A percentile compares a stretch with the other conserved stretches of the same genome.
Evolutionary conservation across 805 yeast genomes (phyloP).

Genomic region (Schizosaccharomyces japonicus): DNA sequence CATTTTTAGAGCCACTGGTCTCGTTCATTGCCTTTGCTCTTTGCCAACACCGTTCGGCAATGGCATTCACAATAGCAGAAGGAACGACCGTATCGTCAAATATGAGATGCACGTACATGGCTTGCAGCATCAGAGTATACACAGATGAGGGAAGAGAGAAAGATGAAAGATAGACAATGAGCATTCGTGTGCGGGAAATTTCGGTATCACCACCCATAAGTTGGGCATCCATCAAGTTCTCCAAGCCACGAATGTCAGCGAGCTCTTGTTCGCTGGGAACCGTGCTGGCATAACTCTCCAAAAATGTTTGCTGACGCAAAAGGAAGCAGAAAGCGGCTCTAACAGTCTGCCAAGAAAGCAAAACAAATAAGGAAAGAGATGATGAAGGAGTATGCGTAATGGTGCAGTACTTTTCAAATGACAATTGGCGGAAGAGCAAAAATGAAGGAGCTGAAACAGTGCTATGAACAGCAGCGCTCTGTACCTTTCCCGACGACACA

Average conservation of each 20-base stretch:
- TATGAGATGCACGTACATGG: slow-evolving; percentile 15
- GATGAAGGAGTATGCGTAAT: neutral
- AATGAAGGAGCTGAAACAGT: neutral
- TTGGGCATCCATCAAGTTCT: slow-evolving; percentile 17
- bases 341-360: neutral
- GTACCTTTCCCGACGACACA: neutral
- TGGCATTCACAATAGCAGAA: neutral
- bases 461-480: too few species aligned
- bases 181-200: slow-evolving; percentile 11
- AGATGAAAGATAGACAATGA: slow-evolving; percentile 14
- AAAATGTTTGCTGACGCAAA: neutral
- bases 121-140: slow-evolving; percentile 13
- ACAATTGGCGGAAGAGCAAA: neutral
- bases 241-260: slow-evolving; percentile 8
- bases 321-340: neutral
- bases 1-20: too few species aligned
- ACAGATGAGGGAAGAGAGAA: slow-evolving; percentile 13
- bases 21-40: too few species aligned
- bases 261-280: neutral
- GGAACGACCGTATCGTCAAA: slow-evolving; percentile 1
- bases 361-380: neutral
- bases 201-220: slow-evolving; percentile 19
- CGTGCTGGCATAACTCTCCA: neutral
- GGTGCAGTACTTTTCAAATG: neutral
- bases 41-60: too few species aligned